A percentile compares a stretch with the other conserved stretches of the same genome.
phyloP scores from a whole-genome alignment of 2,329 filamentous ascomycete species.

The Clarireedia paspali region DNA sequence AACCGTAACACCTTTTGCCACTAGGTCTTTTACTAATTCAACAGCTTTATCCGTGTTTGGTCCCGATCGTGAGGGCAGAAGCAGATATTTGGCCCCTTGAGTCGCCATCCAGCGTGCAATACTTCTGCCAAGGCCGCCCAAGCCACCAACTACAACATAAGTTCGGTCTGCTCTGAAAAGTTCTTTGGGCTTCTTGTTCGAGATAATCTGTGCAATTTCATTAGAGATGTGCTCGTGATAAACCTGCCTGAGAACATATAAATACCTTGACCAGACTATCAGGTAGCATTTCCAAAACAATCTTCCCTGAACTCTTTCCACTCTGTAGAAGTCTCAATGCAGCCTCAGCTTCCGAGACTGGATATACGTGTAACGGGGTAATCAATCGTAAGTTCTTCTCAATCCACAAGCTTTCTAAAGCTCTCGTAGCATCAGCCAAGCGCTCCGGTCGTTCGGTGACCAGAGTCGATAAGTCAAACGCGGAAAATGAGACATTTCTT shows the following conservation, averaged over 20 bases:
- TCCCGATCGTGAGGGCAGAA: constrained; percentile 20
- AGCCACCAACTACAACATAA: constrained; percentile 26
- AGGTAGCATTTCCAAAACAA: constrained; percentile 1
- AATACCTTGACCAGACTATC: background rate
- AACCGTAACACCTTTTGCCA: background rate
- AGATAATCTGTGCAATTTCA: background rate
- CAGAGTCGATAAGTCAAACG: background rate
- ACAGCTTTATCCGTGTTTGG: background rate
- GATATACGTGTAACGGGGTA: constrained; percentile 2
- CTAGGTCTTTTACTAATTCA: constrained; percentile 8
- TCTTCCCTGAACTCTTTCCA: constrained; percentile 14
- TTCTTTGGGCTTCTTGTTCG: background rate
- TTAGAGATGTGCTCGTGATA: background rate
- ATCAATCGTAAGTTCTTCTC: background rate
- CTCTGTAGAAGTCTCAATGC: constrained; percentile 14
- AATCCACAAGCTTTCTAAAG: background rate
- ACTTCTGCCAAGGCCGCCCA: constrained; percentile 25
- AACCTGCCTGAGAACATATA: background rate
- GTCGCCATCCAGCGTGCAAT: constrained; percentile 18
- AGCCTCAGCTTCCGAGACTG: constrained; percentile 9
- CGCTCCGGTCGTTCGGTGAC: background rate
- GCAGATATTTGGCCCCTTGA: constrained; percentile 23
- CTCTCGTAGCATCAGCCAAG: background rate
- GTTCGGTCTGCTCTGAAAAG: constrained; percentile 1
- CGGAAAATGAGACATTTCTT: background rate